These are phyloP conservation scores for Penicillium fimorum DNA, from an alignment of 495 filamentous ascomycete genomes.

Conservation along the genomic window DNA sequence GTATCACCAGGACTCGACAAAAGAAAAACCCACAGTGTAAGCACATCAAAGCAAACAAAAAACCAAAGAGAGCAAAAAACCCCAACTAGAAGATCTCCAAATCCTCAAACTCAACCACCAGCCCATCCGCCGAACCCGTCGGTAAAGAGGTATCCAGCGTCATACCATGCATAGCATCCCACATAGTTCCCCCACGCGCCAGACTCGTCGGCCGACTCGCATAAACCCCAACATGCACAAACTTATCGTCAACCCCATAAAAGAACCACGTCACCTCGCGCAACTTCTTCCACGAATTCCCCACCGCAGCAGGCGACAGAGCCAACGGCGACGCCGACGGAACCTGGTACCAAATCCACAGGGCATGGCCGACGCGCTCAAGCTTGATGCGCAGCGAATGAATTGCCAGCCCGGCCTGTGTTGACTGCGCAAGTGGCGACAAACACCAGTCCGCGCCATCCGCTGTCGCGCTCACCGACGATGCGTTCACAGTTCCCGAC, in stretches of 20 bases:
- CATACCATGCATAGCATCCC: slow-evolving; percentile 46
- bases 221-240: slow-evolving; percentile 56
- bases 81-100: slow-evolving; percentile 51
- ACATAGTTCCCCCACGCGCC: slow-evolving; percentile 37
- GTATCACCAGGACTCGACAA: slow-evolving; percentile 20
- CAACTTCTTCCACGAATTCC: slow-evolving; percentile 55
- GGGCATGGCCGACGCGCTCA: slow-evolving; percentile 55
- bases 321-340: slow-evolving; percentile 38
- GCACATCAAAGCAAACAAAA: slow-evolving; percentile 11
- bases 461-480: slow-evolving; percentile 54
- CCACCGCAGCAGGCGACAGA: slow-evolving; percentile 39
- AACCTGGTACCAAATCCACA: slow-evolving; percentile 59
- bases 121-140: slow-evolving; percentile 35
- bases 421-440: slow-evolving; percentile 40
- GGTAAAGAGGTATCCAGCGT: slow-evolving; percentile 22
- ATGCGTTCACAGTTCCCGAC: slow-evolving; percentile 51
- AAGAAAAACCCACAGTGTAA: slow-evolving; percentile 1
- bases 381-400: slow-evolving; percentile 56
- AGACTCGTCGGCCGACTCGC: slow-evolving; percentile 51
- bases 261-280: slow-evolving; percentile 61
- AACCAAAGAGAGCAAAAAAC: slow-evolving; percentile 7
- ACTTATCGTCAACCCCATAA: slow-evolving; percentile 59
- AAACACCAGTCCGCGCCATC: slow-evolving; percentile 59
- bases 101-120: slow-evolving; percentile 58
- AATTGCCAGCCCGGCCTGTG: slow-evolving; percentile 18